Percentiles rank a stretch among this genome's conserved stretches.
phyloP scores from a whole-genome alignment of 768 basidiomycete species.

The Boletus rubropictus region DNA sequence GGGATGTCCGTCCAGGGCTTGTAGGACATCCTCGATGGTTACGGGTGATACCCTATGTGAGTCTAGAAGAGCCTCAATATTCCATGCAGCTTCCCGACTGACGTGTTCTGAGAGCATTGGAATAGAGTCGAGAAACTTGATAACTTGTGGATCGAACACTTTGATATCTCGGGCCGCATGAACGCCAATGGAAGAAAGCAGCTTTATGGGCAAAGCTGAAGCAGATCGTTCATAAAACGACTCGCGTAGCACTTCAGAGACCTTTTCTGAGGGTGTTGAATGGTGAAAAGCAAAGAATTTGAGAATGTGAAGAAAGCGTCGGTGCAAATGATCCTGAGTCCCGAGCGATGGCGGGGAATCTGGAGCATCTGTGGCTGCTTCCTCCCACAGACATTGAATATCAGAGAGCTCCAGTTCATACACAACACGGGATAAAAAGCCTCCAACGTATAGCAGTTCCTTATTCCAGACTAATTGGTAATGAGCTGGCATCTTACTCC shows the following conservation, averaged over 20 bases:
- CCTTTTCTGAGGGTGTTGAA: constrained; percentile 80
- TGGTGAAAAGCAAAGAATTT: constrained; percentile 85
- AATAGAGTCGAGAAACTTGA: constrained; percentile 69
- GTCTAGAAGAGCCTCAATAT: constrained; percentile 24
- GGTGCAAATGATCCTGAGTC: constrained; percentile 46
- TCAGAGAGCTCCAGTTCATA: constrained; percentile 9
- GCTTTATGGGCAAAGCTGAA: background rate
- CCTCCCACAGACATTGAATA: constrained; percentile 46
- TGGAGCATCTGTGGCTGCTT: constrained; percentile 26
- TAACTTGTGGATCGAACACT: constrained; percentile 62
- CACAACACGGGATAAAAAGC: constrained; percentile 2
- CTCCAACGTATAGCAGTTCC: constrained; percentile 38
- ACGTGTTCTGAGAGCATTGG: constrained; percentile 64
- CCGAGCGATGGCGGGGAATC: constrained; percentile 34
- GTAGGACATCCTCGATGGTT: background rate
- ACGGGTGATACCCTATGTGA: background rate
- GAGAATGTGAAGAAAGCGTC: constrained; percentile 71
- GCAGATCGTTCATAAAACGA: constrained; percentile 46
- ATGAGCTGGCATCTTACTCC: background rate
- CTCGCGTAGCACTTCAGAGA: constrained; percentile 62
- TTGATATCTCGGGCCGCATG: constrained; percentile 24
- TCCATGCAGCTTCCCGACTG: constrained; percentile 46
- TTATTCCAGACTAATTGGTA: constrained; percentile 71
- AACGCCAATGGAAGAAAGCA: constrained; percentile 6
- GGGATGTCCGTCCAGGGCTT: background rate